Evolutionary conservation across 768 basidiomycete genomes (phyloP).

Genomic region (Rhodotorula graminis): DNA sequence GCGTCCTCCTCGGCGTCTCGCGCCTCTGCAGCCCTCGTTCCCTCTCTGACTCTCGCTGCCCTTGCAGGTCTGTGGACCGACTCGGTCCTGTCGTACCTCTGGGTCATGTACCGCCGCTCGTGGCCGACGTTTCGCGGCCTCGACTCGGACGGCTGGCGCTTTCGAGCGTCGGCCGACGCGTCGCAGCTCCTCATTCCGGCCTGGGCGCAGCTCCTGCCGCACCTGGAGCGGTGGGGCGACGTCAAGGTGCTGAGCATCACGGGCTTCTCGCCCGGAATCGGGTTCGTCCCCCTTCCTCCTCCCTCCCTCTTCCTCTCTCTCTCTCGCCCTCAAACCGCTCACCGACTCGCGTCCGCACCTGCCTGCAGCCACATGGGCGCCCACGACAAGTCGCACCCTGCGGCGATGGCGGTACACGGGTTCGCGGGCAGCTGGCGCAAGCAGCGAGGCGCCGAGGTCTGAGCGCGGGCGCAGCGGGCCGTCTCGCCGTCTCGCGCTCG

Average conservation of each 20-base stretch:
- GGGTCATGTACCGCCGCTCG: constrained; percentile 45
- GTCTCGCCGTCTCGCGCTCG: no score
- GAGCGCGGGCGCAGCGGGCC: no score
- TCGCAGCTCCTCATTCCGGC: background rate
- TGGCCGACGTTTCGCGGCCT: constrained; percentile 48
- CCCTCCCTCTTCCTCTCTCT: background rate
- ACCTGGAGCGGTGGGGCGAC: constrained; percentile 47
- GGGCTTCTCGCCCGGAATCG: constrained; percentile 47
- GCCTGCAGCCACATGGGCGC: constrained; percentile 42
- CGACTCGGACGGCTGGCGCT: constrained; percentile 24
- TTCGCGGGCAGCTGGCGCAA: constrained; percentile 42
- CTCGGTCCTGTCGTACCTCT: constrained; percentile 48
- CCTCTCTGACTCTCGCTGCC: background rate
- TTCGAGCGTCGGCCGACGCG: background rate
- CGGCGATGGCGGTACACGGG: constrained; percentile 44
- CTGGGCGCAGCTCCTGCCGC: background rate
- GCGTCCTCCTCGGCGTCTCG: background rate
- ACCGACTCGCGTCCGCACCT: no score
- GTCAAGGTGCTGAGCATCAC: constrained; percentile 49
- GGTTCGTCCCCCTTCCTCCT: background rate
- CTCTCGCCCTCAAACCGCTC: no score
- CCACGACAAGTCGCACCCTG: constrained; percentile 24
- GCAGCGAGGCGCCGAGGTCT: constrained; percentile 24
- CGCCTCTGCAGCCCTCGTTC: background rate
- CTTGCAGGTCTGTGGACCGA: constrained; percentile 43